phyloP scores from a whole-genome alignment of 176 grass and related monocot genomes.

The Zea mays region Zm-B73-REFERENCE-NAM-5.0 NC_050098.1:159811001-159811500 shows the following conservation, averaged over 20 bases:
- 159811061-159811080: not conserved
- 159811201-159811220: conserved; percentile 38
- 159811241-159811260: conserved; percentile 66
- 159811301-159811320: conserved; percentile 56
- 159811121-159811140: conserved; percentile 96
- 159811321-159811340: conserved; percentile 65
- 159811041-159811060: not conserved
- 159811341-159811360: conserved; percentile 39
- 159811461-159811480: conserved; percentile 61
- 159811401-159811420: not conserved
- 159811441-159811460: conserved; percentile 42
- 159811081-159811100: not conserved
- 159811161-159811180: conserved; percentile 61
- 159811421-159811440: not conserved
- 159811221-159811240: conserved; percentile 63
- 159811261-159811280: conserved; percentile 26
- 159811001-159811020: not conserved
- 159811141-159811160: conserved; percentile 42
- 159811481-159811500: conserved; percentile 61
- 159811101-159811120: conserved; percentile 47
- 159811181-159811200: conserved; percentile 67
- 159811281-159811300: conserved; percentile 35
- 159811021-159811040: too few relatives aligned
- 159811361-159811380: not conserved
- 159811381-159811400: not conserved